A percentile compares a stretch with the other conserved stretches of the same genome.
These are phyloP conservation scores for Tulasnella sp. DNA, from an alignment of 768 basidiomycete genomes.

Conservation along the genomic window DNA sequence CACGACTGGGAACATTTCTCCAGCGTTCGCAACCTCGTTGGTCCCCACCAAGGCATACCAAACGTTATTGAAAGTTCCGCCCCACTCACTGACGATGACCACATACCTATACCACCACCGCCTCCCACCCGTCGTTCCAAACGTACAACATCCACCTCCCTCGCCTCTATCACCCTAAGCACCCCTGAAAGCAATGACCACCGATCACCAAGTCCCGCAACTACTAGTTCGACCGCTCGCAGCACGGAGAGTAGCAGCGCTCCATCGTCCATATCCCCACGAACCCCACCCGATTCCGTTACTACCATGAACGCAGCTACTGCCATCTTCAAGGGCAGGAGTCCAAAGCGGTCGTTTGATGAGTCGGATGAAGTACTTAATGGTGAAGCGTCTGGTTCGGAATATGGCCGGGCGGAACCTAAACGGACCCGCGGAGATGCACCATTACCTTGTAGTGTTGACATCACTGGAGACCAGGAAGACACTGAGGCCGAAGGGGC, in stretches of 20 bases:
- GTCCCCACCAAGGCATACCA: slow-evolving; percentile 70
- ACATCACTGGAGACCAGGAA: not conserved
- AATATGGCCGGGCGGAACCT: slow-evolving; percentile 26
- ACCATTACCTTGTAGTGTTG: slow-evolving; percentile 8
- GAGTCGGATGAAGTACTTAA: slow-evolving; percentile 33
- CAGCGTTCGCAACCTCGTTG: slow-evolving; percentile 75
- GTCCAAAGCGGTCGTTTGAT: slow-evolving; percentile 47
- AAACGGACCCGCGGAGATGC: slow-evolving; percentile 32
- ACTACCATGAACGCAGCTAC: not conserved
- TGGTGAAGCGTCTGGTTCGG: slow-evolving; percentile 23
- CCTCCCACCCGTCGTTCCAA: not conserved
- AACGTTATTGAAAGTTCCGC: slow-evolving; percentile 38
- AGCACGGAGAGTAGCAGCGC: slow-evolving; percentile 10
- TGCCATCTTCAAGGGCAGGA: slow-evolving; percentile 2
- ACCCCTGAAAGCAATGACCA: not conserved
- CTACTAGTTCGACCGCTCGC: slow-evolving; percentile 28
- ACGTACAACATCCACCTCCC: not conserved
- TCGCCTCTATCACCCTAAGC: not conserved
- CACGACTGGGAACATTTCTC: slow-evolving; percentile 95
- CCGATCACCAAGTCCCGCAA: slow-evolving; percentile 16
- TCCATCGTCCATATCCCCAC: not conserved
- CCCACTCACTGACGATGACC: not conserved
- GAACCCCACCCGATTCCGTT: slow-evolving; percentile 1
- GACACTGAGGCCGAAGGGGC: not conserved
- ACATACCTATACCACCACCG: not conserved